phyloP scores from a whole-genome alignment of 2,329 filamentous ascomycete genomes.

The Epichloe festucae region DNA sequence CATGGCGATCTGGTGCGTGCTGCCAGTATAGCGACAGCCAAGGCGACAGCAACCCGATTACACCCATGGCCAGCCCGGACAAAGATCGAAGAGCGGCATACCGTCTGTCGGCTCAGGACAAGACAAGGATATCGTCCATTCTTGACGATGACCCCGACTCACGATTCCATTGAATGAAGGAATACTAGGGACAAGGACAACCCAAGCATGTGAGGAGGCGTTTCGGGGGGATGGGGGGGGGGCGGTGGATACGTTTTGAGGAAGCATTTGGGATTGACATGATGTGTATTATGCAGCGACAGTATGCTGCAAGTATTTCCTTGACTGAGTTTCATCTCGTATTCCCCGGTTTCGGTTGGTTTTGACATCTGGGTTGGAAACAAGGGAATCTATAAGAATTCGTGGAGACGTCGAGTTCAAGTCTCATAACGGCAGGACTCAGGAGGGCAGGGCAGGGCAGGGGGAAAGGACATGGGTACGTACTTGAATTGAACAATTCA shows the following conservation, averaged over 20 bases:
- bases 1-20: conserved; percentile 44
- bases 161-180: neutral
- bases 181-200: neutral
- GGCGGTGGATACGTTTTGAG: neutral
- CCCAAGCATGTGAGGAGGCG: neutral
- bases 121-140: conserved; percentile 50
- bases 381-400: too few species aligned
- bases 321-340: too few species aligned
- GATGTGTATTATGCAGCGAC: too few species aligned
- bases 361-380: too few species aligned
- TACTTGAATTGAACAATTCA: too few species aligned
- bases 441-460: too few species aligned
- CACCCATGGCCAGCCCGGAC: conserved; percentile 39
- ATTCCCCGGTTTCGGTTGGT: too few species aligned
- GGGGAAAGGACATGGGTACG: too few species aligned
- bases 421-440: too few species aligned
- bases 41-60: conserved; percentile 33
- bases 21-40: conserved; percentile 23
- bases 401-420: too few species aligned
- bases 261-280: too few species aligned
- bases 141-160: conserved; percentile 24
- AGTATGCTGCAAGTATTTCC: too few species aligned
- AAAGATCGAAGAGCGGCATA: conserved; percentile 29
- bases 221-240: neutral
- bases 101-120: conserved; percentile 29